phyloP scores from a whole-genome alignment of 768 basidiomycete genomes.

The Royoungia palumana region DNA sequence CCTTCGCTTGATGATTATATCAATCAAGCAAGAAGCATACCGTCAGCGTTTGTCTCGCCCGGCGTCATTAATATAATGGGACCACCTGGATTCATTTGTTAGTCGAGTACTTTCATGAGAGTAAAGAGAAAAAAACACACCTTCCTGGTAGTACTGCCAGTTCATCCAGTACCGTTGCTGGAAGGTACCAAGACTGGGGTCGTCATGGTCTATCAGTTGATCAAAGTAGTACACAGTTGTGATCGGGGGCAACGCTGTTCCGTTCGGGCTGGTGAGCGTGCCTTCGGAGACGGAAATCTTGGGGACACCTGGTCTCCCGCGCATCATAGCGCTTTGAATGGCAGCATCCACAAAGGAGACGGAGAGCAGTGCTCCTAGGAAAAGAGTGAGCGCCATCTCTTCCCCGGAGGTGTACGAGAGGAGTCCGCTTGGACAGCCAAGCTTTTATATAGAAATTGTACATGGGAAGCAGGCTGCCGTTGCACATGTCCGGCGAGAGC shows the following conservation, averaged over 20 bases:
- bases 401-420: background rate
- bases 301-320: slow-evolving; percentile 15
- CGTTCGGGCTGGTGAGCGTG: slow-evolving; percentile 17
- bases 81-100: slow-evolving; percentile 13
- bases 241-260: slow-evolving; percentile 23
- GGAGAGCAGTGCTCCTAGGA: slow-evolving; percentile 9
- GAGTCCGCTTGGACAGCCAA: background rate
- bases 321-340: slow-evolving; percentile 19
- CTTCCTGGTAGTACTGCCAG: slow-evolving; percentile 60
- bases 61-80: slow-evolving; percentile 45
- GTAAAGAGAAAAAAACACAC: slow-evolving; percentile 21
- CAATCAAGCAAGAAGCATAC: slow-evolving; percentile 1
- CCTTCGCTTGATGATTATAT: background rate
- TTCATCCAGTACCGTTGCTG: slow-evolving; percentile 72
- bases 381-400: slow-evolving; percentile 11
- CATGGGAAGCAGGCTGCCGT: slow-evolving; percentile 5
- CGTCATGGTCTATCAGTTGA: slow-evolving; percentile 42
- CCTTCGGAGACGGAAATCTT: slow-evolving; percentile 9
- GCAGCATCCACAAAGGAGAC: slow-evolving; percentile 18
- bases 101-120: background rate
- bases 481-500: slow-evolving; percentile 1
- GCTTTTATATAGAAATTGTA: slow-evolving; percentile 4
- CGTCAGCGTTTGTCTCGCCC: slow-evolving; percentile 58
- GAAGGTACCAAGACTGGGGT: slow-evolving; percentile 69
- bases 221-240: slow-evolving; percentile 30